Base-by-base conservation (phyloP, 441 rosid species). In the Pelargonium fulgidum region DNA sequence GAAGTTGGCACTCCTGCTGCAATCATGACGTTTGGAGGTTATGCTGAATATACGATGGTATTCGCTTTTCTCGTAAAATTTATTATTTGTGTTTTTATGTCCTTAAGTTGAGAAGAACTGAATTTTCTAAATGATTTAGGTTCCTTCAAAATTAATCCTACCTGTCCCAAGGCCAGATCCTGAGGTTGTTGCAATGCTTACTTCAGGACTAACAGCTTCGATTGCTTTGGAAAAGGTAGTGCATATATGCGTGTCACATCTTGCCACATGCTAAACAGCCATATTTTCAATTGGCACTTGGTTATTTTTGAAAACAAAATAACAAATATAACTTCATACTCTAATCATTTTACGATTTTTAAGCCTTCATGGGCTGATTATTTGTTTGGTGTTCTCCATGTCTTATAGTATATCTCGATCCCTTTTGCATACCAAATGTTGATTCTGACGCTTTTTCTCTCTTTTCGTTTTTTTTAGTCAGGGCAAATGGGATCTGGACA, bases 101-200 rank as follows among this genome's bases (percentile, higher is more conserved):
- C n/a, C n/a, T n/a, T n/a, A n/a, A n/a, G n/a, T n/a, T n/a, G n/a
- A n/a, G n/a, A n/a, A n/a, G n/a, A n/a, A n/a, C n/a, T n/a, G n/a
- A n/a, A n/a, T n/a, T n/a, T n/a, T n/a, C n/a, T n/a, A n/a, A 65
- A 16, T 52, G 47, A 72, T 72, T n/a, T 75, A 94, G 99, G 97
- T 94, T 73, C 81, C 84, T 64, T 79, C 89, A 61, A 92, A 87
- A 80, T 88, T 87, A 24, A 72, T 94, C 52, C 96, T 94, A 77
- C 91, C 96, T 58, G 91, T 94, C 69, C 87, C 96, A 66, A 89
- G 90, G 77, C 99, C 97, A 56, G 97, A 90, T 75, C 94, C 99
- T 22, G 98, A 94, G 84, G 97, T 90, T 72, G 91, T 94, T 78
- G 99, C 96, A 70, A 87, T 94, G 97, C 98, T 94, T 79, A 94